Percentiles rank a stretch among this genome's conserved stretches.
Conservation (phyloP, 2,329 filamentous ascomycete species). For the Tolypocladium pustulatum region DNA sequence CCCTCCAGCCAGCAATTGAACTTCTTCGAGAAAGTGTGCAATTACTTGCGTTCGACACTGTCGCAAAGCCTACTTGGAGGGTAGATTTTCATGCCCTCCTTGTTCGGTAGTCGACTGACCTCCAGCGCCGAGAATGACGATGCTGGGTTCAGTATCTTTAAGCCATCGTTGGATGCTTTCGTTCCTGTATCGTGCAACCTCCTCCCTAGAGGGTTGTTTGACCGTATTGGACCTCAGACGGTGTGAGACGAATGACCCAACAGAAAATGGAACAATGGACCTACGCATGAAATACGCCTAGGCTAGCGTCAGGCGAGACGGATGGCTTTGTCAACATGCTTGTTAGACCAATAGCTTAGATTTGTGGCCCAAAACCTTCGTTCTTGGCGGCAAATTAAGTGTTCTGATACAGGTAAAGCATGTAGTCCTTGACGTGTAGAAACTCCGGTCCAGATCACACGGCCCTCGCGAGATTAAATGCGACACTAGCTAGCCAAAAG, state of each 20-base stretch:
- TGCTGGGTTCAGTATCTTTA: not conserved
- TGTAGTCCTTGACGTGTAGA: no score
- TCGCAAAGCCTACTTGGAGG: no score
- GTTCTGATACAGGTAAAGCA: no score
- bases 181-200: not conserved
- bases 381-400: not conserved
- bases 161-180: not conserved
- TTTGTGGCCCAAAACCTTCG: not conserved
- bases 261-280: not conserved
- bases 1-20: no score
- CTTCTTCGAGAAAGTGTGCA: no score
- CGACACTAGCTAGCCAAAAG: no score
- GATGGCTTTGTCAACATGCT: not conserved
- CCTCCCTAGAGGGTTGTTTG: not conserved
- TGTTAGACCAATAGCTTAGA: not conserved
- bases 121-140: not conserved
- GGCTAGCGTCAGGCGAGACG: not conserved
- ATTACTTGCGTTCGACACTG: no score
- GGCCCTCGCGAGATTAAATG: no score
- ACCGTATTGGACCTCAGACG: not conserved
- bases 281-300: not conserved
- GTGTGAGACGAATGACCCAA: not conserved
- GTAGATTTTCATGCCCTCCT: no score
- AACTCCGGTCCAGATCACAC: no score
- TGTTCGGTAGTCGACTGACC: not conserved